phyloP scores from a whole-genome alignment of 2,329 filamentous ascomycete species.

The Chaetomium strumarium region DNA sequence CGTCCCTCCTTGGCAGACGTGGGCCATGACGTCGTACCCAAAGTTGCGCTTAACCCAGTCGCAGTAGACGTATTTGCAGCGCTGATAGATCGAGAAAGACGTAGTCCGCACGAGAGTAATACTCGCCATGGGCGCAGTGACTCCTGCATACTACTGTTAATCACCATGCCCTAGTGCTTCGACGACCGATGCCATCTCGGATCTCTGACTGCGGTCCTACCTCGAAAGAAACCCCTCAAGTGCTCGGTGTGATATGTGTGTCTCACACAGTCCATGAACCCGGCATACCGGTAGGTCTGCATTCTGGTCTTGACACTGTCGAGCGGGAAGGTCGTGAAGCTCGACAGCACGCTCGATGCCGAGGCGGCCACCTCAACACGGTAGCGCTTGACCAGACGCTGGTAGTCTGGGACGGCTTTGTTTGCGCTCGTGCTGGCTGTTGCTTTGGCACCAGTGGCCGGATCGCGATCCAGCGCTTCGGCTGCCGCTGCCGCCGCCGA shows the following conservation, averaged over 20 bases:
- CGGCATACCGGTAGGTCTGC: slow-evolving; percentile 77
- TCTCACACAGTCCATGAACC: slow-evolving; percentile 66
- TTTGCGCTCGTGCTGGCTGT: slow-evolving; percentile 14
- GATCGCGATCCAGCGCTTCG: slow-evolving; percentile 17
- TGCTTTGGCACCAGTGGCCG: slow-evolving; percentile 13
- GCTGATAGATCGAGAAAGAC: slow-evolving; percentile 56
- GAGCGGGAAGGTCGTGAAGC: slow-evolving; percentile 74
- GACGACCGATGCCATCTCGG: no score
- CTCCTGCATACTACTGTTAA: slow-evolving; percentile 42
- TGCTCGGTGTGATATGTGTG: slow-evolving; percentile 73
- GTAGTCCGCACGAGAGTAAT: slow-evolving; percentile 36
- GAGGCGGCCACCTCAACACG: slow-evolving; percentile 75
- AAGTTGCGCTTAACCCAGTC: slow-evolving; percentile 63
- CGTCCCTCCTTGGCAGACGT: slow-evolving; percentile 64
- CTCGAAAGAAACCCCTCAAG: slow-evolving; percentile 71
- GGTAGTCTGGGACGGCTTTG: slow-evolving; percentile 28
- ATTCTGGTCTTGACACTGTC: slow-evolving; percentile 87
- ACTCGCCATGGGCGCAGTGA: slow-evolving; percentile 68
- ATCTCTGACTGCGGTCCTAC: slow-evolving; percentile 37
- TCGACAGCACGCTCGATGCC: slow-evolving; percentile 70
- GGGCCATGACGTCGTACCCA: slow-evolving; percentile 63
- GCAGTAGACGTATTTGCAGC: slow-evolving; percentile 67
- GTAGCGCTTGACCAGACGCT: slow-evolving; percentile 64
- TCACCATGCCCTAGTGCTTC: background rate
- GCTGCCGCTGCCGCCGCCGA: slow-evolving; percentile 20